Base-by-base conservation (phyloP, 208 protist species). In the Crithidia mellificae region DNA sequence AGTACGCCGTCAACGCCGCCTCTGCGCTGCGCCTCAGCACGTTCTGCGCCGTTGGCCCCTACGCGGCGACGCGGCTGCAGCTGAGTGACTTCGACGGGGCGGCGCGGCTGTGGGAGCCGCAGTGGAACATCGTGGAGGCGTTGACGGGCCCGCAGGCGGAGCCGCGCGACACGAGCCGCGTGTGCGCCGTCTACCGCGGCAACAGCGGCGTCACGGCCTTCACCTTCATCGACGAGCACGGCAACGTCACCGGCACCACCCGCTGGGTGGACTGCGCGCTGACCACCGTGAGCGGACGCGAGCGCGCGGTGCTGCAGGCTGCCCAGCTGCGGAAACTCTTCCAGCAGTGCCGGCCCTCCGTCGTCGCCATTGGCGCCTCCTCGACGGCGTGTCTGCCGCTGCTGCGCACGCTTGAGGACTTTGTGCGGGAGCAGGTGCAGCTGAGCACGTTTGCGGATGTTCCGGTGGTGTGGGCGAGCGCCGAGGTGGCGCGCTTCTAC, bases 71-170 rank as follows among this genome's bases (percentile, higher is more conserved):
- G 12, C 61, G 72, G 7, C 68, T 95, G 30, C 54, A 63, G 51
- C 57, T 93, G 34, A 80, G 83, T 27, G 74, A 71, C 59, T 95
- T 81, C 59, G 72, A 79, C 51, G 74, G 76, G 0, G 70, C 76
- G 4, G 70, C 72, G 55, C 74, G 83, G 6, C 56, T 77, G 52
- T 95, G 90, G 90, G 81, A 93, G 30, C 80, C 83, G 22, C 77
- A 90, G 63, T 93, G 87, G 86, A 95, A 95, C 74, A 63, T 92
- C 15, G 87, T 93, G 27, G 90, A 95, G 74, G 87, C 90, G 29
- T 74, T 94, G n/a, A 69, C 72, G 11, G 22, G 32, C 8, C 25
- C 49, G 17, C 29, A 20, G 44, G 54, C 43, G 25, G 61, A 41
- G 30, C 7, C 51, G 39, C 70, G 50, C 4, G 63, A 76, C 41